These are phyloP conservation scores for Excoecaria cochinchinensis DNA, from an alignment of 345 rosid genomes.

Conservation along the genomic window DNA sequence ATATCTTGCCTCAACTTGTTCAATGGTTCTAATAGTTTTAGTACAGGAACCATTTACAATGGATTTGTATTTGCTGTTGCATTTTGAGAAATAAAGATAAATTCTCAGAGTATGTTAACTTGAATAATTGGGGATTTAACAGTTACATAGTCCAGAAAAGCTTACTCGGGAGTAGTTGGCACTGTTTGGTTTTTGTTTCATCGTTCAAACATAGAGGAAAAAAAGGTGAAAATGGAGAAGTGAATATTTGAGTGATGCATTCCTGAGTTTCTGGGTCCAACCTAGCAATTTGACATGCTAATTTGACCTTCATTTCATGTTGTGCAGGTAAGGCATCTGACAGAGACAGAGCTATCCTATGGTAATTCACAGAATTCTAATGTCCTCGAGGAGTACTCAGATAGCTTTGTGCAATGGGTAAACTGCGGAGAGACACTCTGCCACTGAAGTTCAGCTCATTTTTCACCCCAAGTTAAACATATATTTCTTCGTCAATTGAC, in stretches of 20 bases:
- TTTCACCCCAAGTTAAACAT: not conserved
- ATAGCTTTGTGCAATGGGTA: slow-evolving; percentile 83
- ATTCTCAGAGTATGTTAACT: not conserved
- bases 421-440: slow-evolving; percentile 68
- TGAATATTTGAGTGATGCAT: not conserved
- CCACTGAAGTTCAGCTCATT: slow-evolving; percentile 41
- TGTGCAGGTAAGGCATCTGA: slow-evolving; percentile 57
- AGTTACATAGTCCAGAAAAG: not conserved
- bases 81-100: not conserved
- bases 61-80: not conserved
- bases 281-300: not conserved
- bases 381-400: slow-evolving; percentile 61
- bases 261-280: not conserved
- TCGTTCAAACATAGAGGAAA: no score
- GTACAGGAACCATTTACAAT: not conserved
- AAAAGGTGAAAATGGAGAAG: not conserved
- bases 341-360: slow-evolving; percentile 41
- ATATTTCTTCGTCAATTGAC: not conserved
- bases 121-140: not conserved
- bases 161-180: not conserved
- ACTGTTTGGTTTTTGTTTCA: not conserved
- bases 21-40: not conserved
- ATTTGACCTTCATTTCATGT: slow-evolving; percentile 16
- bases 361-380: slow-evolving; percentile 27
- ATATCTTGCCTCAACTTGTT: not conserved